A percentile compares a stretch with the other conserved stretches of the same genome.
Conservation (phyloP, 495 filamentous ascomycete genomes). For the Aspergillus diversus region DNA sequence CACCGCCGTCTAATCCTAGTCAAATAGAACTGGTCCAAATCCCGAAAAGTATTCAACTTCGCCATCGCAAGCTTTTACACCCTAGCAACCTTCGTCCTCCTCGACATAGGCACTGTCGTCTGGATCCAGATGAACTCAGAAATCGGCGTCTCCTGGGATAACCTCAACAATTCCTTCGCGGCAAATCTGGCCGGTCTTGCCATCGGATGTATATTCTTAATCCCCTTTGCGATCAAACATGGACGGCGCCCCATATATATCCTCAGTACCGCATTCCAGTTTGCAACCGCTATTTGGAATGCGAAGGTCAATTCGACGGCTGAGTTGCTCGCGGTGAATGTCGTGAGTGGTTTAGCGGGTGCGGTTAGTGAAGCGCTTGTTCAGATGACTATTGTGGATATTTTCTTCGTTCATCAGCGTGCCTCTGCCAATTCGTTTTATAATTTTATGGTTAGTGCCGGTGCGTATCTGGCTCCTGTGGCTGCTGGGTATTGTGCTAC, state of each 20-base stretch:
- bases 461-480: conserved; percentile 44
- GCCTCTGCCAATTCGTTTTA: conserved; percentile 46
- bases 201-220: conserved; percentile 45
- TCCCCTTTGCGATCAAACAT: conserved; percentile 51
- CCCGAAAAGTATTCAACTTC: conserved; percentile 5
- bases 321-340: conserved; percentile 38
- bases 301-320: conserved; percentile 35
- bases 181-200: conserved; percentile 41
- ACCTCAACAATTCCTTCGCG: conserved; percentile 43
- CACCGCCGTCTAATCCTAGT: not conserved
- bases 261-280: conserved; percentile 36
- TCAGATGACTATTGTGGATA: conserved; percentile 50
- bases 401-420: conserved; percentile 55
- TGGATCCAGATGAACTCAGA: conserved; percentile 46
- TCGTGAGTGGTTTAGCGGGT: conserved; percentile 39
- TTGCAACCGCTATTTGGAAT: conserved; percentile 43
- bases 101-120: conserved; percentile 43
- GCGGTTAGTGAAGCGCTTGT: conserved; percentile 48
- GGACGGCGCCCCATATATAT: conserved; percentile 51
- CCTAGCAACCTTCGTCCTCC: conserved; percentile 10
- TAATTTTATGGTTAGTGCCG: conserved; percentile 36
- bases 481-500: conserved; percentile 49
- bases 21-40: conserved; percentile 7
- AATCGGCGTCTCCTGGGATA: conserved; percentile 38
- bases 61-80: conserved; percentile 14